Evolutionary conservation across 116 monocot species (phyloP).

Genomic region (Papilionanthe hybrid): DNA sequence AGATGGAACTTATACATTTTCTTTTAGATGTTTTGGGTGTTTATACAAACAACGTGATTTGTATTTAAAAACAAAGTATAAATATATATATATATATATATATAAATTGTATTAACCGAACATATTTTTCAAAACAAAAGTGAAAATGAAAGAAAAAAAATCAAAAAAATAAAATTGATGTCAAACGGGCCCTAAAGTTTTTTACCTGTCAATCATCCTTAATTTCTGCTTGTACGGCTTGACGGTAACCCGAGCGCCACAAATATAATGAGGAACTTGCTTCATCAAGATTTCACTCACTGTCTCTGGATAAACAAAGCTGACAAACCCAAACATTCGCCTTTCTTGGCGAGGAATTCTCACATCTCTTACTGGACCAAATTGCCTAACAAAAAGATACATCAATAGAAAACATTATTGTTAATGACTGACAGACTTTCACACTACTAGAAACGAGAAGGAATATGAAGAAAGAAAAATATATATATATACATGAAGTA

Average conservation of each 20-base stretch:
- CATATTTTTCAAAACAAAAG: too few relatives aligned
- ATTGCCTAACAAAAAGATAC: slow-evolving; percentile 30
- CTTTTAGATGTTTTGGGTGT: too few relatives aligned
- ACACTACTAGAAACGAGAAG: not conserved
- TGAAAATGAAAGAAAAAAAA: too few relatives aligned
- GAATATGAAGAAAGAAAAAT: not conserved
- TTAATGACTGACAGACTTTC: not conserved
- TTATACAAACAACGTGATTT: too few relatives aligned
- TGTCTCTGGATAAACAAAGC: slow-evolving; percentile 57
- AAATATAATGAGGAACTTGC: slow-evolving; percentile 55
- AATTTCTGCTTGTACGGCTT: slow-evolving; percentile 77
- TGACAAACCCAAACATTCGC: slow-evolving; percentile 90
- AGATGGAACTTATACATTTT: too few relatives aligned
- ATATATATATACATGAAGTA: slow-evolving; percentile 62
- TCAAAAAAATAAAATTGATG: too few relatives aligned
- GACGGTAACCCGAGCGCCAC: slow-evolving; percentile 64
- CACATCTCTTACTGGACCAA: slow-evolving; percentile 72
- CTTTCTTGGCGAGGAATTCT: slow-evolving; percentile 71
- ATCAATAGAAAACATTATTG: not conserved
- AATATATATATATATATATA: too few relatives aligned
- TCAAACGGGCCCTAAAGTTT: not conserved
- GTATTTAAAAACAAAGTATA: too few relatives aligned
- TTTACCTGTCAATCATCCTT: slow-evolving; percentile 37
- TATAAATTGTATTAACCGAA: too few relatives aligned
- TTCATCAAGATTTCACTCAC: slow-evolving; percentile 44